Base-by-base conservation (phyloP, 2,329 filamentous ascomycete species). In the Cladosporium halotolerans region DNA sequence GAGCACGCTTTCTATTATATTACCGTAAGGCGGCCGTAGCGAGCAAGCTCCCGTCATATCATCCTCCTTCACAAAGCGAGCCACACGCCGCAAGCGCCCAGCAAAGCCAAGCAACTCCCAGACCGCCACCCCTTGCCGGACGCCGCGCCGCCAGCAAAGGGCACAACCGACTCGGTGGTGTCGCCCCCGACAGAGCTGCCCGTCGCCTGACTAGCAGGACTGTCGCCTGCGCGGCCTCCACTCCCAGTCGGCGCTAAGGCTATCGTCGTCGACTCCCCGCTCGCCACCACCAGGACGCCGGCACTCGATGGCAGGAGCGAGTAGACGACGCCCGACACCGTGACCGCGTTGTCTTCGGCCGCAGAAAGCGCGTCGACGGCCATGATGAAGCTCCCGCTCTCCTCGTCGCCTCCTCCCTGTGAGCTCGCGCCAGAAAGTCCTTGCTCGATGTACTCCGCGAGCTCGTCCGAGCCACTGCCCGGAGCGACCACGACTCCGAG, bases 361-460 rank as follows among this genome's bases (percentile, higher is more conserved):
- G 19, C 16, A 1, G 18, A 32, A 3, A 19, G 34, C 11, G 39
- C 13, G 9, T 14, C 41, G 7, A 18, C 13, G 32, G 39, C 48
- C 6, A 51, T 44, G 31, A 51, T 38, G 18, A 44, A 51, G 13
- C 10, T 10, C 10, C n/a, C 7, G 13, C 31, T 42, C 11, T 41
- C 39, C 10, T 28, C 42, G 9, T 18, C 10, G 7, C 36, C 40
- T 8, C 32, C 48, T 16, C 18, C 28, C 6, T 31, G 14, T 6
- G 23, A 13, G 3, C 16, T 38, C 28, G 9, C 31, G 16, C 48
- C 48, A 31, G 48, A 51, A 9, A 51, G 19, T 2, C 48, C 48
- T 11, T 51, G 48, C 18, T 43, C 48, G 9, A 51, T 51, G 48
- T 44, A 51, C 16, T 10, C 2, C 2, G 48, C 48, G 6, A 51